These are phyloP conservation scores for Eutrema japonicum DNA, from an alignment of 345 rosid genomes.

Conservation along the genomic window DNA sequence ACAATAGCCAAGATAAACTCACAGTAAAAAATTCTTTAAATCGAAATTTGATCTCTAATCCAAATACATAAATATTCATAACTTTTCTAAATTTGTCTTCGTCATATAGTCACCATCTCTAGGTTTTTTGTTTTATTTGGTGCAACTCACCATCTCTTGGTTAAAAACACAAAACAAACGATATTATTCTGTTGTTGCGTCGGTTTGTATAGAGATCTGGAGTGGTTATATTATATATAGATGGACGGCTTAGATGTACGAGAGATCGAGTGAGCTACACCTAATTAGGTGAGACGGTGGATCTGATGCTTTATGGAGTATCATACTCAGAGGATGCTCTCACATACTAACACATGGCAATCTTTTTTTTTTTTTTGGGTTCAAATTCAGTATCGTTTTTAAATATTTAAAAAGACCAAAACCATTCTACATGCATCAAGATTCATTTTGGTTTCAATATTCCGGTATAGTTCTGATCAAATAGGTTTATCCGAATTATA, in stretches of 20 bases:
- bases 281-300: constrained; percentile 36
- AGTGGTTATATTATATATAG: constrained; percentile 35
- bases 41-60: neutral
- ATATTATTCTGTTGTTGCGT: constrained; percentile 32
- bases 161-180: constrained; percentile 21
- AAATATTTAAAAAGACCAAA: neutral
- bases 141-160: neutral
- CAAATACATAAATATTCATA: neutral
- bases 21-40: neutral
- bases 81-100: constrained; percentile 2
- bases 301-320: constrained; percentile 15
- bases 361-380: neutral
- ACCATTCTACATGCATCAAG: neutral
- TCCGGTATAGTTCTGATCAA: neutral
- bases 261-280: constrained; percentile 30
- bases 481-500: neutral
- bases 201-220: constrained; percentile 22
- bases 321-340: constrained; percentile 4
- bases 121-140: neutral
- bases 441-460: neutral
- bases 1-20: neutral
- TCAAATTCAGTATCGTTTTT: neutral
- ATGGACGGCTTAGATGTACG: constrained; percentile 35
- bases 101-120: neutral
- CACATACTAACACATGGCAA: constrained; percentile 15